Evolutionary conservation across 1,284 basidiomycete species (phyloP), one percentile per base, ranked within the genome.

Genomic region (Vanrija sp.): DNA sequence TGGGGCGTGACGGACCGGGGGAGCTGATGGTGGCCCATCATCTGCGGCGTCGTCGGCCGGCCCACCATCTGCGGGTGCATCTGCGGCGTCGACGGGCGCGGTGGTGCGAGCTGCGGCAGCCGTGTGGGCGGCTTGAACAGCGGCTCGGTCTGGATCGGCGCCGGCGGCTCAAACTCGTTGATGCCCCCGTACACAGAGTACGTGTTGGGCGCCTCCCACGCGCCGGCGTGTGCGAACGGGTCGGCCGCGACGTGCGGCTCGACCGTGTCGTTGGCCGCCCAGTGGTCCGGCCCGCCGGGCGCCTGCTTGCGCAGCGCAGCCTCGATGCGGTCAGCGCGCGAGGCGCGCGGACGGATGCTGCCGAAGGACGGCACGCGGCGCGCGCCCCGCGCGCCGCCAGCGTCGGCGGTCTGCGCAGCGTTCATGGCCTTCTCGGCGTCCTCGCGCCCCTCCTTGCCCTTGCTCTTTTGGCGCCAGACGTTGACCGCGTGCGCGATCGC

Each of bases 381-480:
- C 40, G 40, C 18, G 40, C 40, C n/a, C 18, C n/a, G 18, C 5
- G 19, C 40, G 40, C 40, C 18, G 16, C 6, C 19, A 14, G 9
- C 16, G 28, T 28, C 28, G 28, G 28, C 28, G 4, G 34, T 5
- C 34, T 34, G 34, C 9, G 34, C 34, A 2, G 34, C 34, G 34
- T 14, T 34, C 34, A 34, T 34, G 34, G 34, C 34, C 34, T 34
- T 34, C 34, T 34, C 34, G 34, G 34, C 34, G 9, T 34, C 34
- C 34, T 34, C 34, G 34, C 34, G 34, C 34, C 34, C 34, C 34
- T 34, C 34, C 40, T 42, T 42, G 40, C 47, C 29, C 47, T 49
- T 49, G 49, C 51, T 55, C 49, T 52, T 54, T 29, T 40, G 38
- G 14, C 57, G 52, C 57, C 57, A 58, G 16, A 49, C 43, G 19